These are phyloP conservation scores for Aureobasidium mangrovei DNA, from an alignment of 2,329 filamentous ascomycete species.

Conservation along the genomic window DNA sequence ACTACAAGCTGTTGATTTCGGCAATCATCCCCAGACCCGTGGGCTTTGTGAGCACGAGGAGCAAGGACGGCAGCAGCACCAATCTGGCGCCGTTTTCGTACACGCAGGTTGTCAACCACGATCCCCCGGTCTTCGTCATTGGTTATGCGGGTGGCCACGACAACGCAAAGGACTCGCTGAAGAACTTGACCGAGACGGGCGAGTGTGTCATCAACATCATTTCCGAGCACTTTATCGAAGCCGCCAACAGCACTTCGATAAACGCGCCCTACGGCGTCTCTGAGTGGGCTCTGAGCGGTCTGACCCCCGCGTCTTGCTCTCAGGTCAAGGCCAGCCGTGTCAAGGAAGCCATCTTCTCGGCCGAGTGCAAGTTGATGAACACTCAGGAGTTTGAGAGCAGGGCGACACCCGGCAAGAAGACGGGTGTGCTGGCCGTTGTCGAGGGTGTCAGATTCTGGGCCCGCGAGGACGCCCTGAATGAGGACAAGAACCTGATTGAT, in stretches of 20 bases:
- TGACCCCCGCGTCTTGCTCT: constrained; percentile 59
- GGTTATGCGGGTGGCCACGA: constrained; percentile 50
- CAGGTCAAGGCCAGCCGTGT: constrained; percentile 65
- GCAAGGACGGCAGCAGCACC: constrained; percentile 52
- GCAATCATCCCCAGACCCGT: constrained; percentile 75
- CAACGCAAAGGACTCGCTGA: constrained; percentile 67
- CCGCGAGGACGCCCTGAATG: constrained; percentile 76
- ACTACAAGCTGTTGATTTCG: constrained; percentile 88
- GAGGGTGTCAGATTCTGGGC: constrained; percentile 87
- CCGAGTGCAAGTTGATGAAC: constrained; percentile 72
- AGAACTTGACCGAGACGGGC: constrained; percentile 59
- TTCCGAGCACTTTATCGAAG: constrained; percentile 74
- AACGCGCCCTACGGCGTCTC: constrained; percentile 68
- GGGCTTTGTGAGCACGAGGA: constrained; percentile 51
- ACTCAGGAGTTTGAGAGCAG: constrained; percentile 69
- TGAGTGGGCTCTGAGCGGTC: constrained; percentile 71
- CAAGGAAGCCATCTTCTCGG: constrained; percentile 69
- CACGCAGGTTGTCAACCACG: constrained; percentile 73
- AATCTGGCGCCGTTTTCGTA: constrained; percentile 88
- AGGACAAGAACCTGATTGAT: constrained; percentile 65
- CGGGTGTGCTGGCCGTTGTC: constrained; percentile 64
- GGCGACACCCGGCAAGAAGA: constrained; percentile 61
- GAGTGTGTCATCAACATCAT: constrained; percentile 82
- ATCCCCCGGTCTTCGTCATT: constrained; percentile 73
- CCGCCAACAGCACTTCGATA: constrained; percentile 71